These are phyloP conservation scores for Suillus weaverae DNA, from an alignment of 768 basidiomycete species.

Conservation along the genomic window DNA sequence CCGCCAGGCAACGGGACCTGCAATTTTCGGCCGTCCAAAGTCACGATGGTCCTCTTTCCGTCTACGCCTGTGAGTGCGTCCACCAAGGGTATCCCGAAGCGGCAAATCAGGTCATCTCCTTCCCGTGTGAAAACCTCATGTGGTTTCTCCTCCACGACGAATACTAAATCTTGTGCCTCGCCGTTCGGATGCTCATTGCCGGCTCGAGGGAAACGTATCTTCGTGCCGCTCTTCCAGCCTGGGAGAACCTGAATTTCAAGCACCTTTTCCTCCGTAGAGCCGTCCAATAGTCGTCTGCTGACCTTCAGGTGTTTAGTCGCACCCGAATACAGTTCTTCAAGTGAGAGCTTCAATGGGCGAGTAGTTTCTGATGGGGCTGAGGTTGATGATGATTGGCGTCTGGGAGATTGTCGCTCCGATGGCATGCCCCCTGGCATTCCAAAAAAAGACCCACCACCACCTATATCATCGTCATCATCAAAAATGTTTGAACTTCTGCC, in stretches of 20 bases:
- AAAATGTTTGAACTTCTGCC: constrained; percentile 33
- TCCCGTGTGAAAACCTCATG: constrained; percentile 75
- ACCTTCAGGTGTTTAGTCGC: constrained; percentile 88
- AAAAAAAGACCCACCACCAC: constrained; percentile 37
- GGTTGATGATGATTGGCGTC: constrained; percentile 29
- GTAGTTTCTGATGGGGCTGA: constrained; percentile 56
- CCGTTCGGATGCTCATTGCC: constrained; percentile 75
- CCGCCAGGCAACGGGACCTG: constrained; percentile 65
- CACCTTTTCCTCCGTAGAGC: constrained; percentile 81
- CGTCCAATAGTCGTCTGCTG: constrained; percentile 68
- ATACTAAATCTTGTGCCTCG: constrained; percentile 88
- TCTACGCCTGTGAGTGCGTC: constrained; percentile 73
- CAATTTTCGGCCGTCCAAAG: constrained; percentile 79
- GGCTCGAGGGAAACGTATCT: constrained; percentile 84
- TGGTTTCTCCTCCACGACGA: constrained; percentile 94
- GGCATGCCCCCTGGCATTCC: constrained; percentile 63
- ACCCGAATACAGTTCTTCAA: constrained; percentile 86
- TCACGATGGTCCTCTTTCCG: constrained; percentile 57
- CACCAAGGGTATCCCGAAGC: constrained; percentile 67
- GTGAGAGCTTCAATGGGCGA: constrained; percentile 79
- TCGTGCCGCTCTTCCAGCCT: constrained; percentile 97
- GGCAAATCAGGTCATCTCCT: constrained; percentile 75
- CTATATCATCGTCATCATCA: constrained; percentile 46
- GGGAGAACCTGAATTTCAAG: constrained; percentile 79
- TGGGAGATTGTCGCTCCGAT: constrained; percentile 34